Evolutionary conservation across 75 land plant species (phyloP).

Genomic region (Sequoiadendron giganteum): DNA sequence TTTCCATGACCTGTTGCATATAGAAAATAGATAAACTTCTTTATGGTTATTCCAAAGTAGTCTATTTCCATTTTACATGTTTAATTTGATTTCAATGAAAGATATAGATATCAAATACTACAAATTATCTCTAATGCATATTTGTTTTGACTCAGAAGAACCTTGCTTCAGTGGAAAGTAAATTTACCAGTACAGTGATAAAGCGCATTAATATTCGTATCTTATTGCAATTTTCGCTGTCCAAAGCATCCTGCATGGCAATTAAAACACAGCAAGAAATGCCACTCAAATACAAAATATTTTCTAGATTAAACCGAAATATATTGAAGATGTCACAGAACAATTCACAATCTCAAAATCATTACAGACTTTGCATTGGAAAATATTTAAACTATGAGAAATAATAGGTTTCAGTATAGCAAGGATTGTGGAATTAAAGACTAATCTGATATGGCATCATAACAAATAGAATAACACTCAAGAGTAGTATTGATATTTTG

Average conservation of each 20-base stretch:
- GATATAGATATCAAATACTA: no score
- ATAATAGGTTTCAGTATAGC: background rate
- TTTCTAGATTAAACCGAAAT: background rate
- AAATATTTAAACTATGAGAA: background rate
- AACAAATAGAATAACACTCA: background rate
- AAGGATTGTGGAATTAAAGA: background rate
- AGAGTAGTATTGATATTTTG: background rate
- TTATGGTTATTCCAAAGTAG: background rate
- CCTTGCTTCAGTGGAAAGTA: background rate
- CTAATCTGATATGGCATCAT: background rate
- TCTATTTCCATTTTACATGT: background rate
- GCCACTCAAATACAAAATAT: background rate
- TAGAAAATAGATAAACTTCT: background rate
- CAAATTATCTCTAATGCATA: background rate
- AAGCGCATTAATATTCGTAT: slow-evolving; percentile 80
- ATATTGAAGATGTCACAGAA: background rate
- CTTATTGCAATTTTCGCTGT: slow-evolving; percentile 63
- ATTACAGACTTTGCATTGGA: no score
- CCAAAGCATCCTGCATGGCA: slow-evolving; percentile 70
- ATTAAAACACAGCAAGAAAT: background rate
- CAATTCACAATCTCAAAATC: background rate
- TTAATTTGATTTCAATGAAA: background rate
- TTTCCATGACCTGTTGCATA: background rate
- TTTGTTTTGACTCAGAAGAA: background rate
- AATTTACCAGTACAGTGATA: slow-evolving; percentile 70